Evolutionary conservation across 1,284 basidiomycete genomes (phyloP).

Genomic region (Mycena citricolor): DNA sequence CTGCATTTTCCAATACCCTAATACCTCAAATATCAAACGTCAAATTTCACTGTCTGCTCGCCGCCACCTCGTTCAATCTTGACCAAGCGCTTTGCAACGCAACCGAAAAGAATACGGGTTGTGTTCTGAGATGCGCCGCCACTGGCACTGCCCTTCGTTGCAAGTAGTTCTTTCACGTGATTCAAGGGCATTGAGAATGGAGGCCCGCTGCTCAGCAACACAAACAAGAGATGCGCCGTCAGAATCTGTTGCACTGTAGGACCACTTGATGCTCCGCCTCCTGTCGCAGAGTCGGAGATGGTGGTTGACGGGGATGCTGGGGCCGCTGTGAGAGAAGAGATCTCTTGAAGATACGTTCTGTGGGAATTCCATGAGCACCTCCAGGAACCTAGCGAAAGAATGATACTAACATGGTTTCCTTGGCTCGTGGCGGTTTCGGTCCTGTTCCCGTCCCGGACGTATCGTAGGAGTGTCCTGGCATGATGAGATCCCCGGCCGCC

Average conservation of each 20-base stretch:
- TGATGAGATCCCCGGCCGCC: constrained; percentile 61
- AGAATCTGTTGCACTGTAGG: constrained; percentile 66
- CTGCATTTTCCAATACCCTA: constrained; percentile 2
- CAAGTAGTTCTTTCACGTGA: constrained; percentile 60
- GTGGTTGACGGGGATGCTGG: constrained; percentile 49
- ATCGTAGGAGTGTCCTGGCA: constrained; percentile 52
- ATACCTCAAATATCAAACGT: constrained; percentile 45
- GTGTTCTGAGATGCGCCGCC: constrained; percentile 36
- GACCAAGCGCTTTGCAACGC: constrained; percentile 71
- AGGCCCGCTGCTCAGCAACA: constrained; percentile 51
- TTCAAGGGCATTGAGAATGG: constrained; percentile 59
- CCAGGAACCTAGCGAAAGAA: constrained; percentile 2
- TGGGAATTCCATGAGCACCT: constrained; percentile 7
- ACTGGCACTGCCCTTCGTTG: constrained; percentile 36
- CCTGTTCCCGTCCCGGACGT: constrained; percentile 27
- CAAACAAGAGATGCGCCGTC: constrained; percentile 62
- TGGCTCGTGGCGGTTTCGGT: constrained; percentile 49
- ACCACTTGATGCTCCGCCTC: constrained; percentile 24
- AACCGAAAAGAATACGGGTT: constrained; percentile 59
- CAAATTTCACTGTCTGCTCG: constrained; percentile 72
- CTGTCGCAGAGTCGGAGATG: constrained; percentile 41
- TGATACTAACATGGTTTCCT: constrained; percentile 61
- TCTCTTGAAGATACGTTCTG: constrained; percentile 56
- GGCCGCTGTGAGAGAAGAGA: constrained; percentile 41
- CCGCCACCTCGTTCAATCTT: constrained; percentile 72